Conservation (phyloP, 2,329 filamentous ascomycete species). For the Colletotrichum sidae region DNA sequence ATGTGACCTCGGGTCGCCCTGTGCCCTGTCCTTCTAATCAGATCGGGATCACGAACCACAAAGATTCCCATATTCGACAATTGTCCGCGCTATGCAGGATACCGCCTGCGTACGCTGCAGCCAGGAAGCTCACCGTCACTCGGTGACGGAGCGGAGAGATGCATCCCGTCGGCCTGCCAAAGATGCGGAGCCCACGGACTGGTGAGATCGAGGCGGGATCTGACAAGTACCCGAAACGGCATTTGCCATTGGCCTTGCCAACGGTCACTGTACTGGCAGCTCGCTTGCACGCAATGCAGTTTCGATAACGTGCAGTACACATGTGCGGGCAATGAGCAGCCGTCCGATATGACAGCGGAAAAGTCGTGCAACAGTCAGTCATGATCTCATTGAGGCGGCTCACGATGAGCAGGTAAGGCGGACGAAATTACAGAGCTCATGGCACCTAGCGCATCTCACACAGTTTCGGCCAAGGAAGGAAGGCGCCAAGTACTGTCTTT, state of each 20-base stretch:
- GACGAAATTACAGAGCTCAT: background rate
- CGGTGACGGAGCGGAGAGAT: constrained; percentile 6
- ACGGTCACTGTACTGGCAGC: constrained; percentile 5
- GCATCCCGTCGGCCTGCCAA: constrained; percentile 20
- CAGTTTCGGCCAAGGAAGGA: constrained; percentile 17
- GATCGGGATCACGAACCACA: constrained; percentile 14
- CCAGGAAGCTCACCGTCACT: constrained; percentile 25
- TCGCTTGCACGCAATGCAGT: background rate
- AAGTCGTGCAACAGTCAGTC: background rate
- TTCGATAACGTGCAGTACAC: too few relatives aligned
- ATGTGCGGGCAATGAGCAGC: too few relatives aligned
- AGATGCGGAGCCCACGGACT: constrained; percentile 25
- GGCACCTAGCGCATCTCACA: background rate
- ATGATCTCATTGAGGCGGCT: constrained; percentile 21
- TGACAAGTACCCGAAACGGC: background rate
- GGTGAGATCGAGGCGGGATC: constrained; percentile 5
- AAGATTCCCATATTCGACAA: constrained; percentile 2
- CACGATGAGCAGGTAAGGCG: background rate
- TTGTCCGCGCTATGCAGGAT: constrained; percentile 16
- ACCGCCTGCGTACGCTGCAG: constrained; percentile 1
- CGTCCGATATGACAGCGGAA: background rate
- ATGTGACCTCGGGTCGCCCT: background rate
- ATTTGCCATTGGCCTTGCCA: background rate
- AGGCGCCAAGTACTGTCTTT: constrained; percentile 5
- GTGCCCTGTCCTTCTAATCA: background rate